Evolutionary conservation across 768 basidiomycete genomes (phyloP).

Genomic region (Termitomyces sp.): DNA sequence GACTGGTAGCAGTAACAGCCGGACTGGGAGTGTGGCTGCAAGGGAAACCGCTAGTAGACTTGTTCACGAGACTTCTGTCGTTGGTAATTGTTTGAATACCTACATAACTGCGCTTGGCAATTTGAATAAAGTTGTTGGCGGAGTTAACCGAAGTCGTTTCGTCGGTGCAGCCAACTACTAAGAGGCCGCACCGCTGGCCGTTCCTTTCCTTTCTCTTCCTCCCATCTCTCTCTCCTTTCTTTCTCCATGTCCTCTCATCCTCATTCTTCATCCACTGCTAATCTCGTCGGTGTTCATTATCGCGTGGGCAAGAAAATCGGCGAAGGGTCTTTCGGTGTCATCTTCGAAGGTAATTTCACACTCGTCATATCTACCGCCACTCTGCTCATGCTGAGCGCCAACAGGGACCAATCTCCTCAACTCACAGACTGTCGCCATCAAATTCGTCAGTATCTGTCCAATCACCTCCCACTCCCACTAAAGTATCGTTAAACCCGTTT

Average conservation of each 20-base stretch:
- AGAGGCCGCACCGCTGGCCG: slow-evolving; percentile 24
- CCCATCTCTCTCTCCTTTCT: slow-evolving; percentile 16
- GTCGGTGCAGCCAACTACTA: slow-evolving; percentile 22
- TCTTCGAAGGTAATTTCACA: slow-evolving; percentile 65
- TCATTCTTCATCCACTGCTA: slow-evolving; percentile 57
- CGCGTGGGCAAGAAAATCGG: slow-evolving; percentile 99
- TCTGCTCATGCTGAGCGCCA: neutral
- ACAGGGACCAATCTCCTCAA: slow-evolving; percentile 96
- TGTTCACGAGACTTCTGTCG: slow-evolving; percentile 7
- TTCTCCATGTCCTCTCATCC: slow-evolving; percentile 52
- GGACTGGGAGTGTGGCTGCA: slow-evolving; percentile 10
- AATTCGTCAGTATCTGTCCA: slow-evolving; percentile 75
- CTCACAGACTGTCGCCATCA: slow-evolving; percentile 98
- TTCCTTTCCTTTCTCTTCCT: slow-evolving; percentile 23
- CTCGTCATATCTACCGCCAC: slow-evolving; percentile 1
- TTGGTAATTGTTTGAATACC: slow-evolving; percentile 12
- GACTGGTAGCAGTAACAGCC: slow-evolving; percentile 19
- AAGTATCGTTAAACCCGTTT: slow-evolving; percentile 10
- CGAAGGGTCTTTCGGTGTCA: slow-evolving; percentile 97
- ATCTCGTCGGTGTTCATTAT: slow-evolving; percentile 94
- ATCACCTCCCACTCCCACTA: slow-evolving; percentile 12
- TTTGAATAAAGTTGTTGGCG: slow-evolving; percentile 6
- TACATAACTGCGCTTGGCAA: slow-evolving; percentile 3
- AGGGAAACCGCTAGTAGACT: neutral
- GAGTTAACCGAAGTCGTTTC: slow-evolving; percentile 19